Conservation (phyloP, 2,329 filamentous ascomycete genomes). For the Hypoxylon sp. region DNA sequence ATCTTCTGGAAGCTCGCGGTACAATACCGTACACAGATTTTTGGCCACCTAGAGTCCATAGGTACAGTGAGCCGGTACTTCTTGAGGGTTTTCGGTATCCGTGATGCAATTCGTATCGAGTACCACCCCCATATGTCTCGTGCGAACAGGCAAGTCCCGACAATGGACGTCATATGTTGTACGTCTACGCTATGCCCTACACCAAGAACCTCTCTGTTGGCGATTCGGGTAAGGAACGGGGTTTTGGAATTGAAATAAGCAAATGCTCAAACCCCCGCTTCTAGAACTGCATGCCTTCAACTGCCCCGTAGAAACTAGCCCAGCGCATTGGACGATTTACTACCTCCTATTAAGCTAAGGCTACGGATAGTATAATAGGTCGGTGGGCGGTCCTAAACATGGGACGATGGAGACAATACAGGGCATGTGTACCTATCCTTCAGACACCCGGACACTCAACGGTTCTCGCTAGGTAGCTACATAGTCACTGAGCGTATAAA, state of each 20-base stretch:
- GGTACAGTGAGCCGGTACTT: slow-evolving; percentile 1
- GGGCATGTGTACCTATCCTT: neutral
- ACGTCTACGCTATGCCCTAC: slow-evolving; percentile 13
- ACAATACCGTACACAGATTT: slow-evolving; percentile 28
- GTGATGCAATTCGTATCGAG: slow-evolving; percentile 23
- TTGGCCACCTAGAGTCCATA: slow-evolving; percentile 14
- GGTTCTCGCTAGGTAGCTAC: too few species aligned
- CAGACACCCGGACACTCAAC: too few species aligned
- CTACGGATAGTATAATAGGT: slow-evolving; percentile 10
- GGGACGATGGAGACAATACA: slow-evolving; percentile 8
- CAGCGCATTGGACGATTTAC: slow-evolving; percentile 27
- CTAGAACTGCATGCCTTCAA: slow-evolving; percentile 11
- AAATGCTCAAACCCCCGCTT: slow-evolving; percentile 25
- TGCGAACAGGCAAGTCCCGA: slow-evolving; percentile 17
- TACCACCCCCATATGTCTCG: slow-evolving; percentile 8
- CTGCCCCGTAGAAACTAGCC: slow-evolving; percentile 23
- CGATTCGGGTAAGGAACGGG: slow-evolving; percentile 27
- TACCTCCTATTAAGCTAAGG: slow-evolving; percentile 17
- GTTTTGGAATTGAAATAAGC: slow-evolving; percentile 20
- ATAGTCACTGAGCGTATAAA: too few species aligned
- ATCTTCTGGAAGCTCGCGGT: slow-evolving; percentile 38
- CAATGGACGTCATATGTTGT: slow-evolving; percentile 17
- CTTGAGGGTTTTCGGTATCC: slow-evolving; percentile 10
- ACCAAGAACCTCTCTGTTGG: slow-evolving; percentile 10
- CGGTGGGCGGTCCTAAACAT: too few species aligned